Evolutionary conservation across 2,329 filamentous ascomycete genomes (phyloP).

Genomic region (Tolypocladium endophyticum): DNA sequence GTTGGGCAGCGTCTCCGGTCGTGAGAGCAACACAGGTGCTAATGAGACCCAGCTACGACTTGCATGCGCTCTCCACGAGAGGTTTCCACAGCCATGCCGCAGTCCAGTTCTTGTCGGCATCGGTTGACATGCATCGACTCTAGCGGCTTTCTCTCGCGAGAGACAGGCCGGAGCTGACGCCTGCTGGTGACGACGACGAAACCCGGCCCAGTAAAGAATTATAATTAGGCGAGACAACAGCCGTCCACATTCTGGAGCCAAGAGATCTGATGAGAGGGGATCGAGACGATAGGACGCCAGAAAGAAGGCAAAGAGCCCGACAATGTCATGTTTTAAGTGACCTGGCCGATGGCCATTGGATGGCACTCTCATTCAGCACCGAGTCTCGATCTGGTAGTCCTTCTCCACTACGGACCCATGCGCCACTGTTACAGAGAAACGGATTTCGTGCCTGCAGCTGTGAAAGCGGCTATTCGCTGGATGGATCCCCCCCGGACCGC

Average conservation of each 20-base stretch:
- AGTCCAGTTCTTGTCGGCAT: background rate
- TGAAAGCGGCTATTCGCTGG: background rate
- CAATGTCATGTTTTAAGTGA: background rate
- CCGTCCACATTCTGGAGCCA: background rate
- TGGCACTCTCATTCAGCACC: background rate
- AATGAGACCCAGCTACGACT: background rate
- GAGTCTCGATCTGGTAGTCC: background rate
- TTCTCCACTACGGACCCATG: background rate
- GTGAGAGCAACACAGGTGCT: background rate
- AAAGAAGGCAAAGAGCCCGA: background rate
- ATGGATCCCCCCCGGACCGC: background rate
- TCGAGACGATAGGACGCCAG: background rate
- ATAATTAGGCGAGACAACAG: background rate
- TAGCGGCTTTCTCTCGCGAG: background rate
- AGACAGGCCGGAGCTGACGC: background rate
- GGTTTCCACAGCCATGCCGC: background rate
- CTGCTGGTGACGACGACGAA: background rate
- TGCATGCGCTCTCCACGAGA: background rate
- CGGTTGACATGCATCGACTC: background rate
- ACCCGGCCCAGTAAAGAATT: background rate
- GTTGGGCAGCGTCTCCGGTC: background rate
- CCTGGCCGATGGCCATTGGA: background rate
- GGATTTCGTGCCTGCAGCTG: background rate
- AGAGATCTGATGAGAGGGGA: background rate
- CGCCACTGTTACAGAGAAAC: conserved; percentile 2